A percentile compares a stretch with the other conserved stretches of the same genome.
phyloP scores from a whole-genome alignment of 192 early-diverging fungal species.

The Phlyctochytrium arcticum region DNA sequence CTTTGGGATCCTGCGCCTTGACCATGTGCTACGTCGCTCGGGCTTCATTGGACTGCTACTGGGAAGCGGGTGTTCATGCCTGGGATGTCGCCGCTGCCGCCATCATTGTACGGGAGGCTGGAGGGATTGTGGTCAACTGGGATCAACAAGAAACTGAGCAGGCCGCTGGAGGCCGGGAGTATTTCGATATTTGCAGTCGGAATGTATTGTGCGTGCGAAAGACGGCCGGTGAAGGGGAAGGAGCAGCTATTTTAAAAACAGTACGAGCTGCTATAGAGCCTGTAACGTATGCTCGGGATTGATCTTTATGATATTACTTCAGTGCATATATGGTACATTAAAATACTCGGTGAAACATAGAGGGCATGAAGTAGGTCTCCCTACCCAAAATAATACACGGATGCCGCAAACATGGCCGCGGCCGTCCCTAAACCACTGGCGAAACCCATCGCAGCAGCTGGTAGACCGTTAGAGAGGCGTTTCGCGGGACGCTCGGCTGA shows the following conservation, averaged over 20 bases:
- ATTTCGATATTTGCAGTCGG: slow-evolving; percentile 29
- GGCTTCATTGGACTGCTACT: slow-evolving; percentile 82
- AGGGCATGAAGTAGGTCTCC: too few relatives aligned
- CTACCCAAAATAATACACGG: too few relatives aligned
- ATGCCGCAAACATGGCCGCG: too few relatives aligned
- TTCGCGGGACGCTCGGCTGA: too few relatives aligned
- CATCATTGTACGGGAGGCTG: slow-evolving; percentile 78
- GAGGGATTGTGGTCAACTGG: slow-evolving; percentile 69
- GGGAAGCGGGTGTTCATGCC: slow-evolving; percentile 74
- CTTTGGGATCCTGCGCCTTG: slow-evolving; percentile 72
- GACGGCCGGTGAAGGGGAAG: slow-evolving; percentile 9
- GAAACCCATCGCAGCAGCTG: too few relatives aligned
- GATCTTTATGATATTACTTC: not conserved
- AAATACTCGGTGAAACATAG: too few relatives aligned
- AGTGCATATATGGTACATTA: too few relatives aligned
- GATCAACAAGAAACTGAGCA: not conserved
- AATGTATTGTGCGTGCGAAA: slow-evolving; percentile 42
- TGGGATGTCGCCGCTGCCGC: slow-evolving; percentile 92
- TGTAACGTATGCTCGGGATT: slow-evolving; percentile 27
- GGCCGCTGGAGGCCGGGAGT: not conserved
- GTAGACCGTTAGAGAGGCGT: too few relatives aligned
- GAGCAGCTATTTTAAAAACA: not conserved
- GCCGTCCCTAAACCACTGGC: too few relatives aligned
- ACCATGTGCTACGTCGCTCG: slow-evolving; percentile 77
- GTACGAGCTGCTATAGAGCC: slow-evolving; percentile 18